Evolutionary conservation across 441 rosid species (phyloP).

Genomic region (Macaranga tanarius): DNA sequence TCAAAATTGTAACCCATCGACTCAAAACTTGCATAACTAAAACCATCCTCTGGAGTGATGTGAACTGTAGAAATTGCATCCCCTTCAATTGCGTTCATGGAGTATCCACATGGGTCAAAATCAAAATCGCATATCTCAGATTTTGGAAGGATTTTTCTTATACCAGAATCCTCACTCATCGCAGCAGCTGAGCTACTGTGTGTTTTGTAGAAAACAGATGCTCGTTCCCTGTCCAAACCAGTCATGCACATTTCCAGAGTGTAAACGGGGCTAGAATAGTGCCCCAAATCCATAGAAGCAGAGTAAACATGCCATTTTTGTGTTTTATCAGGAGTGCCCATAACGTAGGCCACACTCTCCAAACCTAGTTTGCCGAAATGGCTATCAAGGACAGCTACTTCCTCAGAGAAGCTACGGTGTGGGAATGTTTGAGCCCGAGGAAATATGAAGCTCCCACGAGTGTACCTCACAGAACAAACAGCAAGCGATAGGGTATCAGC

Average conservation of each 20-base stretch:
- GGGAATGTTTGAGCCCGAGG: constrained; percentile 71
- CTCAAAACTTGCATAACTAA: constrained; percentile 85
- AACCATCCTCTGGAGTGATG: constrained; percentile 75
- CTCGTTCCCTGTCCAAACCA: constrained; percentile 53
- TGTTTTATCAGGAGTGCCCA: constrained; percentile 47
- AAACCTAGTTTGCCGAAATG: constrained; percentile 52
- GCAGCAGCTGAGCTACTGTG: constrained; percentile 43
- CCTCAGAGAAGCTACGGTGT: constrained; percentile 71
- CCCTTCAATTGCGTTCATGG: constrained; percentile 72
- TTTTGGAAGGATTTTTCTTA: constrained; percentile 61
- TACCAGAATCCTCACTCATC: constrained; percentile 64
- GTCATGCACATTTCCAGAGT: constrained; percentile 93
- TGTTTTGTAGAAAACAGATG: constrained; percentile 59
- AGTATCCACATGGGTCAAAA: constrained; percentile 81
- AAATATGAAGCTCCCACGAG: constrained; percentile 67
- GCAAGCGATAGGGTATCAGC: constrained; percentile 51
- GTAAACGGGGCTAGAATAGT: constrained; percentile 31
- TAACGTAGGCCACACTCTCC: constrained; percentile 54
- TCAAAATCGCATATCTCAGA: constrained; percentile 77
- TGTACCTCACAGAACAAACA: constrained; percentile 51
- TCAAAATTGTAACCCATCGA: constrained; percentile 53
- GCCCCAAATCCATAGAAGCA: constrained; percentile 36
- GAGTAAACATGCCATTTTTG: constrained; percentile 80
- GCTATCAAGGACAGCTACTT: constrained; percentile 62
- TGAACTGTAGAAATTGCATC: constrained; percentile 73